Conservation (phyloP, 2,329 filamentous ascomycete species). For the Pyricularia sp. region DNA sequence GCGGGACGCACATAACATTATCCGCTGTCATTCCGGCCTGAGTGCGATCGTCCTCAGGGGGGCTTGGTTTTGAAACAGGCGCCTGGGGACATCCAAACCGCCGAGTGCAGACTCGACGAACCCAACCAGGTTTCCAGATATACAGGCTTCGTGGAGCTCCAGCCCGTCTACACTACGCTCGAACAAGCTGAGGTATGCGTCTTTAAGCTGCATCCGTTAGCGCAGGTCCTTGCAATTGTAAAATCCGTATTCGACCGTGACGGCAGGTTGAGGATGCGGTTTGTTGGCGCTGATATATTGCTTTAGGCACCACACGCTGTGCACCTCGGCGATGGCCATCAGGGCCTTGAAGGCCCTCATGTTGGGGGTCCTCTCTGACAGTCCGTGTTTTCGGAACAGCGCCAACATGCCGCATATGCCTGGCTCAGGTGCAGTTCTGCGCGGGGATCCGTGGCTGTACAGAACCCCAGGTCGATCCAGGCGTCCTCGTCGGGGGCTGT, state of each 20-base stretch:
- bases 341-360: background rate
- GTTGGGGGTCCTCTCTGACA: background rate
- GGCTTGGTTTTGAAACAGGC: background rate
- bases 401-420: background rate
- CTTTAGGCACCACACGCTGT: background rate
- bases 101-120: background rate
- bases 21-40: background rate
- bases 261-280: background rate
- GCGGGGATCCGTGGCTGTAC: background rate
- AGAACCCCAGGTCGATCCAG: background rate
- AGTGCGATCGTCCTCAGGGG: background rate
- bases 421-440: too few species aligned
- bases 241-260: background rate
- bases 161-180: background rate
- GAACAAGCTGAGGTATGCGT: background rate
- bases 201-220: background rate
- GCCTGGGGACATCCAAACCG: background rate
- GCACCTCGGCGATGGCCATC: background rate
- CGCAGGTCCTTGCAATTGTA: background rate
- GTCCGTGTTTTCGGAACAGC: background rate
- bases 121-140: background rate
- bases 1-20: too few species aligned
- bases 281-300: too few species aligned
- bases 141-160: background rate
- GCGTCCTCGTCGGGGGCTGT: background rate